Conservation (phyloP, 306 rosid species). For the apple (Malus domestica) region ASM211411v1 NC_041794.1:33006001-33006500, state of each 20-base stretch:
- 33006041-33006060: conserved; percentile 31
- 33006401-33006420: conserved; percentile 86
- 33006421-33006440: conserved; percentile 94
- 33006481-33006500: conserved; percentile 51
- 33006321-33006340: conserved; percentile 29
- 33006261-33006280: conserved; percentile 42
- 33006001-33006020: conserved; percentile 54
- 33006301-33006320: conserved; percentile 39
- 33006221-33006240: conserved; percentile 42
- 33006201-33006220: conserved; percentile 65
- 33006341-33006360: conserved; percentile 39
- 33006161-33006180: conserved; percentile 58
- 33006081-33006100: conserved; percentile 77
- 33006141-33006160: conserved; percentile 61
- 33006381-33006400: conserved; percentile 82
- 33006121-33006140: conserved; percentile 49
- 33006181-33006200: conserved; percentile 70
- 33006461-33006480: conserved; percentile 56
- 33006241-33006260: conserved; percentile 29
- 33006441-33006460: conserved; percentile 63
- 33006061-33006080: conserved; percentile 56
- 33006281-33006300: conserved; percentile 66
- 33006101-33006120: conserved; percentile 61
- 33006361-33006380: conserved; percentile 75
- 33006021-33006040: conserved; percentile 38